phyloP scores from a whole-genome alignment of 169 alveolate genomes.

The Perkinsus olseni region DNA sequence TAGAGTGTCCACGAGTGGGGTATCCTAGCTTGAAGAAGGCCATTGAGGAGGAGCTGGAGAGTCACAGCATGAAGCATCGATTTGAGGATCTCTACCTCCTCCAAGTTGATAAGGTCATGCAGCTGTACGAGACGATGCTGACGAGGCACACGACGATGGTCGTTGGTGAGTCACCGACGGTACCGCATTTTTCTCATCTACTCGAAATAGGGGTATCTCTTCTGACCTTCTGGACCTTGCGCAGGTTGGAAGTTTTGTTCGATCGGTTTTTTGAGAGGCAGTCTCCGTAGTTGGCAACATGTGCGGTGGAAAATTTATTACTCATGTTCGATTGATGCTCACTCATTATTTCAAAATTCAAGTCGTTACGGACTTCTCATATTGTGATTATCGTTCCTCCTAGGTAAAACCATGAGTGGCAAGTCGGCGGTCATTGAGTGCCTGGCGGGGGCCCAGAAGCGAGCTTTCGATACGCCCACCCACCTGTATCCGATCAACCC shows the following conservation, averaged over 20 bases:
- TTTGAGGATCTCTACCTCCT: conserved; percentile 59
- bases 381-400: no score
- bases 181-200: neutral
- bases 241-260: neutral
- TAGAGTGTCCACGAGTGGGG: conserved; percentile 69
- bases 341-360: neutral
- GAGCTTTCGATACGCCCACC: conserved; percentile 55
- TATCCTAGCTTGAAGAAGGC: conserved; percentile 62
- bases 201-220: no score
- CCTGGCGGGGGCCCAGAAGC: conserved; percentile 67
- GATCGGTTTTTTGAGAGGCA: neutral
- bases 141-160: conserved; percentile 90
- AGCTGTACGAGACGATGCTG: conserved; percentile 85
- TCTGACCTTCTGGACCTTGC: no score
- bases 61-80: conserved; percentile 24
- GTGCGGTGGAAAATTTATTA: no score
- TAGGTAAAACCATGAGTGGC: conserved; percentile 87
- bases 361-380: no score
- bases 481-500: conserved; percentile 73
- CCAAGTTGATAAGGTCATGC: conserved; percentile 75
- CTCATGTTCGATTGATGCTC: neutral
- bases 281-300: no score
- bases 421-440: conserved; percentile 72
- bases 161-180: conserved; percentile 22
- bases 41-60: conserved; percentile 15